A percentile compares a stretch with the other conserved stretches of the same genome.
These are phyloP conservation scores for Gamsiella multidivaricata DNA, from an alignment of 192 early-diverging fungal species.

Conservation along the genomic window DNA sequence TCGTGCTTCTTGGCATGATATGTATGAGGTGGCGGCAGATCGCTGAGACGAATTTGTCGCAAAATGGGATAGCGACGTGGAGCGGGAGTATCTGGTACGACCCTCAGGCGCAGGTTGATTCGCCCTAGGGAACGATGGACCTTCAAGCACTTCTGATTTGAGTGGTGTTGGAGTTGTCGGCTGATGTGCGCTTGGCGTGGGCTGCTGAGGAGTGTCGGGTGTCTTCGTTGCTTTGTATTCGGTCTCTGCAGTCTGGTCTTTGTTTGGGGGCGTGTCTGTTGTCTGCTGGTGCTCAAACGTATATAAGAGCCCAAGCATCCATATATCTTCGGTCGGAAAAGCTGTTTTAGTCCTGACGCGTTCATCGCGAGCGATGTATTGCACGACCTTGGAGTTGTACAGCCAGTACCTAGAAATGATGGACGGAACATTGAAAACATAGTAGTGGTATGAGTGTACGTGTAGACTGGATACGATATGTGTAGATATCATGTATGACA, in stretches of 20 bases:
- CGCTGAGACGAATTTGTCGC: not conserved
- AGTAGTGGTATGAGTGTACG: too few species aligned
- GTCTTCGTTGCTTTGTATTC: not conserved
- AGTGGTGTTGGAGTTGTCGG: too few species aligned
- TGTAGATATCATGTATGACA: too few species aligned
- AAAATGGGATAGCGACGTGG: constrained; percentile 14
- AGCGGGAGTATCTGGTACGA: not conserved
- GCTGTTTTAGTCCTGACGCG: constrained; percentile 40
- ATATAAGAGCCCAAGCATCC: constrained; percentile 56
- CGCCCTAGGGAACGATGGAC: not conserved
- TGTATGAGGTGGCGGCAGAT: constrained; percentile 16
- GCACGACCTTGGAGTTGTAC: constrained; percentile 55
- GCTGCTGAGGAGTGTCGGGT: not conserved
- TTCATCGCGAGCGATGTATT: constrained; percentile 55
- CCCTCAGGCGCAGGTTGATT: not conserved
- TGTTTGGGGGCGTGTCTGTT: too few species aligned
- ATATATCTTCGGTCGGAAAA: constrained; percentile 48
- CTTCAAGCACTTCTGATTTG: too few species aligned
- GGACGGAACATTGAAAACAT: too few species aligned
- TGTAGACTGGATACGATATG: too few species aligned
- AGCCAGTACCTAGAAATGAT: constrained; percentile 54
- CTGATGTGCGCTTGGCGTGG: too few species aligned
- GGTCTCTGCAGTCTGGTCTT: not conserved
- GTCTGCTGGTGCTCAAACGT: constrained; percentile 17
- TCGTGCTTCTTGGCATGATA: constrained; percentile 11